phyloP scores from a whole-genome alignment of 345 rosid species.

The Gossypium turneri region DNA sequence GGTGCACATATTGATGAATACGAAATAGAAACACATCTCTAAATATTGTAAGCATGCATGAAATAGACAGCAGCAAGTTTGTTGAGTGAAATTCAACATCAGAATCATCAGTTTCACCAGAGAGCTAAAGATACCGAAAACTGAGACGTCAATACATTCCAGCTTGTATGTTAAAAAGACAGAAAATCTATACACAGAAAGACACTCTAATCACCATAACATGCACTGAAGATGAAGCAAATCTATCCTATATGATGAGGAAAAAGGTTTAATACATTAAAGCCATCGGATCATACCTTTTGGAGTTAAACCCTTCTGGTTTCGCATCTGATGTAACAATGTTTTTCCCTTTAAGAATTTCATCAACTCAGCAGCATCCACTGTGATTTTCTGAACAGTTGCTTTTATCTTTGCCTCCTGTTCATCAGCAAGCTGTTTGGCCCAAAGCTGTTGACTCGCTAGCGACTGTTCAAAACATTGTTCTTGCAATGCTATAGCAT shows the following conservation, averaged over 20 bases:
- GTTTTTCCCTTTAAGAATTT: not conserved
- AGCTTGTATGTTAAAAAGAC: not conserved
- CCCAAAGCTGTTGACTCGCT: constrained; percentile 1
- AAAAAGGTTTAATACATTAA: not conserved
- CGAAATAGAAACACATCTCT: not conserved
- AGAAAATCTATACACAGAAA: not conserved
- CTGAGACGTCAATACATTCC: not conserved
- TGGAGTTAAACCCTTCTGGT: not conserved
- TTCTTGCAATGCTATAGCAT: not conserved
- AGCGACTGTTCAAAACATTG: constrained; percentile 3
- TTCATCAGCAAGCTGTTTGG: constrained; percentile 3
- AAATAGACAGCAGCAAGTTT: not conserved
- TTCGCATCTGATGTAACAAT: not conserved
- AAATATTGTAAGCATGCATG: not conserved
- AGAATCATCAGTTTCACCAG: not conserved
- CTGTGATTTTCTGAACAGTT: not conserved
- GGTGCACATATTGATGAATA: not conserved
- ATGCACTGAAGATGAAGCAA: not conserved
- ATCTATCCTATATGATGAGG: not conserved
- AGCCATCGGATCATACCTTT: constrained; percentile 1
- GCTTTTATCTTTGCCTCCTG: constrained; percentile 10
- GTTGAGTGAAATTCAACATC: not conserved
- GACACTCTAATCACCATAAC: not conserved
- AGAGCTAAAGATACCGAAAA: not conserved
- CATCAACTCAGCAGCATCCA: not conserved